A percentile compares a stretch with the other conserved stretches of the same genome.
These are phyloP conservation scores for Metschnikowia kunwiensis DNA, from an alignment of 805 yeast species.

Conservation along the genomic window DNA sequence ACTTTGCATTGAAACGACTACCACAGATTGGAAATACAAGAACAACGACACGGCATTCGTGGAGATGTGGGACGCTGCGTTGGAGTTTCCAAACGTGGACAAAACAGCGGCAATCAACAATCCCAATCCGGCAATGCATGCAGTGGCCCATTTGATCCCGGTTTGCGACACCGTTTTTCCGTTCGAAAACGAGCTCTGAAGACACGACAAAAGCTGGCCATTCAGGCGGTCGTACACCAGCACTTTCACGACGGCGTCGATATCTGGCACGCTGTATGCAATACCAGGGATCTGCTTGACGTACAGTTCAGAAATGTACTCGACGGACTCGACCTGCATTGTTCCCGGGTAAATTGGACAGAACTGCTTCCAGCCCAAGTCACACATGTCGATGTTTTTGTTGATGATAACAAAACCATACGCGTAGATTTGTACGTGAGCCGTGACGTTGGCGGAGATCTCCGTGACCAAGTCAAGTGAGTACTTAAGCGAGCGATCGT, in stretches of 20 bases:
- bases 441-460: constrained; percentile 62
- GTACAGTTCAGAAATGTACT: constrained; percentile 51
- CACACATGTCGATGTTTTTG: constrained; percentile 60
- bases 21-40: constrained; percentile 84
- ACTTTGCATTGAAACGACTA: constrained; percentile 77
- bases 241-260: constrained; percentile 74
- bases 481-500: constrained; percentile 62
- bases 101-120: constrained; percentile 75
- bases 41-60: constrained; percentile 84
- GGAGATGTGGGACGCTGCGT: constrained; percentile 84
- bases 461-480: constrained; percentile 68
- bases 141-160: constrained; percentile 83
- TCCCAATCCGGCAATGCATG: constrained; percentile 87
- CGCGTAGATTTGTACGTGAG: constrained; percentile 73
- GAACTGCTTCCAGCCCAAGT: constrained; percentile 74
- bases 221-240: constrained; percentile 40
- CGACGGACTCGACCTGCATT: constrained; percentile 69
- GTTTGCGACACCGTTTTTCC: constrained; percentile 78
- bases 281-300: constrained; percentile 70
- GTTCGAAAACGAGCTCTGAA: constrained; percentile 71
- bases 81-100: constrained; percentile 81
- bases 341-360: constrained; percentile 86
- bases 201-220: constrained; percentile 58
- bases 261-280: constrained; percentile 82
- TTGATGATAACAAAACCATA: constrained; percentile 76